A percentile compares a stretch with the other conserved stretches of the same genome.
Evolutionary conservation across 768 basidiomycete species (phyloP).

Genomic region (Tricholoma matsutake): DNA sequence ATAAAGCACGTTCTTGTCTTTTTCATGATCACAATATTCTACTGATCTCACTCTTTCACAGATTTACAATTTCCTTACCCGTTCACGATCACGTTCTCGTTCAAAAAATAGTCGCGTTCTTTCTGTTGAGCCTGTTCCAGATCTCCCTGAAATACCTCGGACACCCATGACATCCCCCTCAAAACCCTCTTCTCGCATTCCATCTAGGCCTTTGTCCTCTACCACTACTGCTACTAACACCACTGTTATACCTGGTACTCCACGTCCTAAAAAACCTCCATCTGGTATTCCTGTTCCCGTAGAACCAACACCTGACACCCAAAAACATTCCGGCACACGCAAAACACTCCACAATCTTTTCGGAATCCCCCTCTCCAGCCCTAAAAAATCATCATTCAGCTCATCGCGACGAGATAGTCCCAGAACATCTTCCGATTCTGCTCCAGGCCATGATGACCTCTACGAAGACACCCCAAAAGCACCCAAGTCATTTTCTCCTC

Average conservation of each 20-base stretch:
- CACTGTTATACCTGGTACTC: slow-evolving; percentile 57
- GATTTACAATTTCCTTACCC: slow-evolving; percentile 60
- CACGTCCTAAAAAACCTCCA: slow-evolving; percentile 32
- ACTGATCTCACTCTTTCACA: slow-evolving; percentile 23
- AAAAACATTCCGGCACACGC: slow-evolving; percentile 36
- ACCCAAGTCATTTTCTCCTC: slow-evolving; percentile 21
- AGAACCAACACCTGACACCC: slow-evolving; percentile 23
- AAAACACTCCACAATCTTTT: slow-evolving; percentile 46
- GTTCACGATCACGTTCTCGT: slow-evolving; percentile 62
- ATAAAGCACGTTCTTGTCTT: slow-evolving; percentile 34
- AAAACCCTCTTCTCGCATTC: slow-evolving; percentile 47
- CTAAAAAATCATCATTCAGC: slow-evolving; percentile 37
- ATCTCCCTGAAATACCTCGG: slow-evolving; percentile 17
- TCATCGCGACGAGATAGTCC: slow-evolving; percentile 32
- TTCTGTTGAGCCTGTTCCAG: slow-evolving; percentile 17
- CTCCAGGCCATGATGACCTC: slow-evolving; percentile 15
- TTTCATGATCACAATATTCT: slow-evolving; percentile 5
- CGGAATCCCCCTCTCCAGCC: slow-evolving; percentile 36
- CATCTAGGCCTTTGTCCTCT: slow-evolving; percentile 63
- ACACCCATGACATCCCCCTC: slow-evolving; percentile 24
- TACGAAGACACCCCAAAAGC: slow-evolving; percentile 28
- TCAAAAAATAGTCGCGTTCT: slow-evolving; percentile 27
- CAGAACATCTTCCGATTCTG: slow-evolving; percentile 19
- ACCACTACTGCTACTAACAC: slow-evolving; percentile 61
- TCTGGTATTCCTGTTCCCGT: slow-evolving; percentile 27